Conservation (phyloP, 2,329 filamentous ascomycete species). For the Sporothrix mexicana region DNA sequence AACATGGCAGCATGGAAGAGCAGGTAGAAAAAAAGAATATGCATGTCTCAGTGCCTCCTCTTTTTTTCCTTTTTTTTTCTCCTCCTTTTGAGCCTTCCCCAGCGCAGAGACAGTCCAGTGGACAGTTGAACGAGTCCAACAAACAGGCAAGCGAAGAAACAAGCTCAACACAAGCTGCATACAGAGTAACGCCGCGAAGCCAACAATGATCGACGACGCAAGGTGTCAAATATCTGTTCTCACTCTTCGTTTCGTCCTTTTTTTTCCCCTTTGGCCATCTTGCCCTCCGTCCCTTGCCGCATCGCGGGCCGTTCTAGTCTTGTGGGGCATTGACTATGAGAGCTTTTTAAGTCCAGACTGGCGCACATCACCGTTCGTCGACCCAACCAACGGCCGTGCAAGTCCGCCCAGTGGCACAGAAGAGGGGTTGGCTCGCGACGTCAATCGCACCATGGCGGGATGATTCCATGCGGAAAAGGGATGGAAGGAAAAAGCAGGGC, state of each 20-base stretch:
- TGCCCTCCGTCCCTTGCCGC: conserved; percentile 19
- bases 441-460: not conserved
- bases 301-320: conserved; percentile 19
- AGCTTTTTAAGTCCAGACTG: not conserved
- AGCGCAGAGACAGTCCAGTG: not conserved
- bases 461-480: not conserved
- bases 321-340: not conserved
- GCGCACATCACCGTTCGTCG: not conserved
- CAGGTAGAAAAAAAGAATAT: not conserved
- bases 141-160: too few species aligned
- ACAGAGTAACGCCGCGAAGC: not conserved
- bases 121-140: not conserved
- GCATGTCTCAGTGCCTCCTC: conserved; percentile 29
- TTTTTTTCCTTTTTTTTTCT: not conserved
- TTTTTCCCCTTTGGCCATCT: not conserved
- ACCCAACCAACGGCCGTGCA: not conserved
- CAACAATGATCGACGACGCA: not conserved
- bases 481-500: not conserved
- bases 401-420: conserved; percentile 10
- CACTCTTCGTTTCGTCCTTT: not conserved
- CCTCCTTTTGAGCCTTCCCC: not conserved
- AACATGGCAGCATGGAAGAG: not conserved
- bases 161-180: not conserved
- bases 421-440: not conserved
- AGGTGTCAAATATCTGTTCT: not conserved